A percentile compares a stretch with the other conserved stretches of the same genome.
These are phyloP conservation scores for Mallotus japonicus DNA, from an alignment of 441 rosid species.

Conservation along the genomic window DNA sequence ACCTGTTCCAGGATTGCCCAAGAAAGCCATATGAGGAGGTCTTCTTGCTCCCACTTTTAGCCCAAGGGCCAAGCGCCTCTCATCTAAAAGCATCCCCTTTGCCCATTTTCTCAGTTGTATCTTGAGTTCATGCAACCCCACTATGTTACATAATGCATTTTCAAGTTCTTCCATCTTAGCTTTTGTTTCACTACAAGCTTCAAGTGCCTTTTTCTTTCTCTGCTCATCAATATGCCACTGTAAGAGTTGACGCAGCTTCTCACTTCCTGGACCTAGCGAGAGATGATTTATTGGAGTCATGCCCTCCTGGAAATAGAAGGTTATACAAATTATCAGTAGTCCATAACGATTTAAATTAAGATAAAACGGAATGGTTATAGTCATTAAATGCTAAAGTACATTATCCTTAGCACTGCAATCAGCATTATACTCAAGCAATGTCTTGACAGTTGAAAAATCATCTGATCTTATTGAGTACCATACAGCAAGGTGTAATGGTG, in stretches of 20 bases:
- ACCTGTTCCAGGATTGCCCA: conserved; percentile 99
- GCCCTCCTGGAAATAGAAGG: conserved; percentile 61
- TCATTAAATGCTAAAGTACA: conserved; percentile 36
- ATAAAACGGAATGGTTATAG: not conserved
- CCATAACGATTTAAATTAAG: conserved; percentile 9
- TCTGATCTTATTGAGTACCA: conserved; percentile 85
- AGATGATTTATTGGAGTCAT: conserved; percentile 89
- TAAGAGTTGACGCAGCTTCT: conserved; percentile 56
- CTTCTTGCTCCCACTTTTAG: conserved; percentile 74
- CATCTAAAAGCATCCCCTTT: conserved; percentile 97
- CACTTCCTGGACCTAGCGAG: conserved; percentile 72
- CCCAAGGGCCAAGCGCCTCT: conserved; percentile 91
- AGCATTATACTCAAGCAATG: conserved; percentile 77
- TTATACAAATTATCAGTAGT: conserved; percentile 10
- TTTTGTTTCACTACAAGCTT: conserved; percentile 73
- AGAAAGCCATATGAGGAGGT: conserved; percentile 99
- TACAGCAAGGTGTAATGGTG: conserved; percentile 91
- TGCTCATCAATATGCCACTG: conserved; percentile 70
- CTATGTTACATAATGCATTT: conserved; percentile 57
- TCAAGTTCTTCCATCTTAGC: conserved; percentile 92
- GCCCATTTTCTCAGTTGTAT: conserved; percentile 90
- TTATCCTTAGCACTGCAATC: conserved; percentile 87
- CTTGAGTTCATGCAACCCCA: conserved; percentile 83
- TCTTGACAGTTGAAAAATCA: conserved; percentile 71
- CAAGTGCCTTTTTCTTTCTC: conserved; percentile 72